These are phyloP conservation scores for Sequoia sempervirens DNA, from an alignment of 75 land plant species.

Conservation along the genomic window DNA sequence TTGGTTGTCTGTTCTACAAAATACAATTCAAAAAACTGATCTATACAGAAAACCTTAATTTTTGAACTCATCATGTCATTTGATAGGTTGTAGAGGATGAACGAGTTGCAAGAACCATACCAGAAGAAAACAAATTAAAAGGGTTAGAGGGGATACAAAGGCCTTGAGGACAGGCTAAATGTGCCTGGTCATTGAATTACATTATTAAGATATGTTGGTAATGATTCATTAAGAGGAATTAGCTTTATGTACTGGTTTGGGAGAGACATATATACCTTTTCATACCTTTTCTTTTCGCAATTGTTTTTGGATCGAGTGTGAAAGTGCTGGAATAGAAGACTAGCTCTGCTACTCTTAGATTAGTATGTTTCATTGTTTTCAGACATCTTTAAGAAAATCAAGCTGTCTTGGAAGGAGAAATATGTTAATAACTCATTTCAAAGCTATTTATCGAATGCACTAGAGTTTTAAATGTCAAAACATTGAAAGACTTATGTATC, in stretches of 20 bases:
- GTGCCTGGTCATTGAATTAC: neutral
- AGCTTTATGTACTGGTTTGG: neutral
- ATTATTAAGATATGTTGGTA: neutral
- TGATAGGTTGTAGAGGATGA: neutral
- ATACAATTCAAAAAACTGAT: neutral
- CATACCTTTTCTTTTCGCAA: neutral
- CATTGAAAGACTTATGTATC: neutral
- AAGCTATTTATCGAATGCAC: neutral
- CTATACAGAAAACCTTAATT: neutral
- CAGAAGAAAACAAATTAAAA: neutral
- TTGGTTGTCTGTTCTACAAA: neutral
- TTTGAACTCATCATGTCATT: neutral
- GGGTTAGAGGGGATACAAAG: neutral
- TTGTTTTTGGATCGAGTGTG: neutral
- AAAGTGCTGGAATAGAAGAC: neutral
- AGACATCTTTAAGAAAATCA: neutral
- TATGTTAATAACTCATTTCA: neutral
- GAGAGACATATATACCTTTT: neutral
- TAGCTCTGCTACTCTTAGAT: neutral
- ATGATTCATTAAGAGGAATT: neutral
- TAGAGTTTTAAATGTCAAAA: neutral
- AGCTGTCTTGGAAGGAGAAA: neutral
- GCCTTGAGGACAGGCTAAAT: neutral
- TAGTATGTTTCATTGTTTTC: neutral
- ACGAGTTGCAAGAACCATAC: neutral